phyloP scores from a whole-genome alignment of 352 stramenopile genomes.

The Phytophthora litchii region DNA sequence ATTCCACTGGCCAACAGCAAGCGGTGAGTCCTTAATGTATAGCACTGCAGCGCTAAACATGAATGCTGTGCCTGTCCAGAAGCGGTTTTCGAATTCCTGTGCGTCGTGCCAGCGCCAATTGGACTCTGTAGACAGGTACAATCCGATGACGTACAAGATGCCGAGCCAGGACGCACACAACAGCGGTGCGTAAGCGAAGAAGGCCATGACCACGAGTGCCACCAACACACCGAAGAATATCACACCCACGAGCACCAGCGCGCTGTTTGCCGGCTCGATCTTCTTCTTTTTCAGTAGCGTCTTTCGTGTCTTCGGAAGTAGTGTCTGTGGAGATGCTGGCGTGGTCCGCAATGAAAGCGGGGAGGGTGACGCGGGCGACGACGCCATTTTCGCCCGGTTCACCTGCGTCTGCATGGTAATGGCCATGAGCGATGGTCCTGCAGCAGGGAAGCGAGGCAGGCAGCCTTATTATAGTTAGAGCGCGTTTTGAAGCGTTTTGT shows the following conservation, averaged over 20 bases:
- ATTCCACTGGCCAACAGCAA: slow-evolving; percentile 78
- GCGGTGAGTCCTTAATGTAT: slow-evolving; percentile 95
- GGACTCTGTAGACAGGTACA: slow-evolving; percentile 84
- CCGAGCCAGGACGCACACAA: slow-evolving; percentile 81
- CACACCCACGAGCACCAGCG: slow-evolving; percentile 74
- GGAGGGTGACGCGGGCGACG: slow-evolving; percentile 9
- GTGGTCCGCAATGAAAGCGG: slow-evolving; percentile 30
- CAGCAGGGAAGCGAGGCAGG: neutral
- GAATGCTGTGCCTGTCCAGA: slow-evolving; percentile 95
- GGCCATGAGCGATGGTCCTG: slow-evolving; percentile 24
- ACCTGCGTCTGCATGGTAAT: slow-evolving; percentile 40
- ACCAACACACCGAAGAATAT: slow-evolving; percentile 70
- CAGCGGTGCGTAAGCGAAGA: slow-evolving; percentile 83
- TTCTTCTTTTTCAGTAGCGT: slow-evolving; percentile 25
- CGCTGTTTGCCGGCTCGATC: slow-evolving; percentile 53
- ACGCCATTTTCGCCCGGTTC: slow-evolving; percentile 27
- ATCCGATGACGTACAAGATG: slow-evolving; percentile 81
- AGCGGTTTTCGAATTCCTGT: slow-evolving; percentile 97
- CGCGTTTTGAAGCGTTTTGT: slow-evolving; percentile 2
- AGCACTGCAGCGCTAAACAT: slow-evolving; percentile 92
- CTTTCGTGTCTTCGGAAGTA: slow-evolving; percentile 6
- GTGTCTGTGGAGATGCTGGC: slow-evolving; percentile 13
- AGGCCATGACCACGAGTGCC: slow-evolving; percentile 74
- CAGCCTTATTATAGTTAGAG: slow-evolving; percentile 1
- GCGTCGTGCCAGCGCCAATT: slow-evolving; percentile 89